Conservation (phyloP, 345 rosid species). For the Dipteronia dyeriana region DNA sequence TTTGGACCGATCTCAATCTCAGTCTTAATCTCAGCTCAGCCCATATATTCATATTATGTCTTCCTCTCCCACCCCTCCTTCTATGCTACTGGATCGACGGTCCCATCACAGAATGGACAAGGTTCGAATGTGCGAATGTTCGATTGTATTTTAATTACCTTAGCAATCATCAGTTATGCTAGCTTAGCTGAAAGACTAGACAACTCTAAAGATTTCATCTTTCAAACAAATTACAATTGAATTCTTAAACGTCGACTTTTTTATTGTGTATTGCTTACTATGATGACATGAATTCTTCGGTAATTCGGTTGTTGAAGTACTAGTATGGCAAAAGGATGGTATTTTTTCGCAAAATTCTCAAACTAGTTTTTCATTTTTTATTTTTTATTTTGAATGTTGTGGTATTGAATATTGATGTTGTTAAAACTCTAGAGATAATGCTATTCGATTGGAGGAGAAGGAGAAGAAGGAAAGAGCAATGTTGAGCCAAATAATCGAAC, state of each 20-base stretch:
- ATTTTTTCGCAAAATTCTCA: background rate
- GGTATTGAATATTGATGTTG: slow-evolving; percentile 8
- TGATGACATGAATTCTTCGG: no score
- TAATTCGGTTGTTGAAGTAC: no score
- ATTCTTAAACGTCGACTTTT: no score
- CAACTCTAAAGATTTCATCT: background rate
- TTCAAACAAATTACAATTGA: no score
- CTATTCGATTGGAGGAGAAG: slow-evolving; percentile 67
- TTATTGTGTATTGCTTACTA: no score
- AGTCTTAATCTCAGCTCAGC: no score
- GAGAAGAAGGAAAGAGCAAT: slow-evolving; percentile 73
- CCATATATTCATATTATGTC: slow-evolving; percentile 35
- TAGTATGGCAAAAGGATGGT: no score
- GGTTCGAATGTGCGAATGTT: slow-evolving; percentile 55
- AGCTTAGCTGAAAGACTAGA: background rate
- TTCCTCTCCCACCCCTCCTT: slow-evolving; percentile 40
- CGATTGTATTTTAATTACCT: slow-evolving; percentile 11
- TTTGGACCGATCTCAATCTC: no score
- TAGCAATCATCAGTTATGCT: background rate
- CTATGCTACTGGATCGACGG: slow-evolving; percentile 48
- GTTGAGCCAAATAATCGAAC: slow-evolving; percentile 56
- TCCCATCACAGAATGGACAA: slow-evolving; percentile 81
- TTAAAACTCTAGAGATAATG: slow-evolving; percentile 52
- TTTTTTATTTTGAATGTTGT: no score
- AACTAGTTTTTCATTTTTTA: background rate